A percentile compares a stretch with the other conserved stretches of the same genome.
phyloP scores from a whole-genome alignment of 2,329 filamentous ascomycete species.

The Venturia asperata region DNA sequence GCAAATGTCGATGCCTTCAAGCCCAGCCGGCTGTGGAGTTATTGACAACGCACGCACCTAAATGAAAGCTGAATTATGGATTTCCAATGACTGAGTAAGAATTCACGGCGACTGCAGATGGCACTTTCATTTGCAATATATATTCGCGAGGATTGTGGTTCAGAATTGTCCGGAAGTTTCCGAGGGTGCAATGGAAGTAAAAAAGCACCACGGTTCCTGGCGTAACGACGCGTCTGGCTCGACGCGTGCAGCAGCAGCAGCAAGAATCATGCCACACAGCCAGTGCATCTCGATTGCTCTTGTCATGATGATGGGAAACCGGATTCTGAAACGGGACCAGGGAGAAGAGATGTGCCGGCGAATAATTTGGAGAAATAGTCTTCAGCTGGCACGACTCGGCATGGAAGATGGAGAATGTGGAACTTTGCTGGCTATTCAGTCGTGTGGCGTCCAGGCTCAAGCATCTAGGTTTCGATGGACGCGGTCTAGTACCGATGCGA shows the following conservation, averaged over 20 bases:
- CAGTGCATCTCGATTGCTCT: background rate
- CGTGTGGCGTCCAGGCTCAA: constrained; percentile 1
- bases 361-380: background rate
- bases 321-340: background rate
- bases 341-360: background rate
- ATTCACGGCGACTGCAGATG: background rate
- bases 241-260: no score
- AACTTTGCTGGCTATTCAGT: constrained; percentile 7
- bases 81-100: background rate
- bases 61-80: constrained; percentile 1
- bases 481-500: background rate
- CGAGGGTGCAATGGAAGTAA: background rate
- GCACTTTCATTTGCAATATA: background rate
- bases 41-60: constrained; percentile 4
- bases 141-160: constrained; percentile 1
- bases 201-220: background rate
- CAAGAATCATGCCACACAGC: background rate
- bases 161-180: background rate
- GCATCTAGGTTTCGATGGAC: background rate
- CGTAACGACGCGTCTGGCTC: background rate
- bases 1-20: background rate
- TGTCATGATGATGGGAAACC: background rate
- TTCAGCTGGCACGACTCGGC: constrained; percentile 10
- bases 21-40: background rate
- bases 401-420: constrained; percentile 4